Evolutionary conservation across 352 stramenopile species (phyloP), one percentile per base, ranked within the genome.

Genomic region (Phytophthora sp.): DNA sequence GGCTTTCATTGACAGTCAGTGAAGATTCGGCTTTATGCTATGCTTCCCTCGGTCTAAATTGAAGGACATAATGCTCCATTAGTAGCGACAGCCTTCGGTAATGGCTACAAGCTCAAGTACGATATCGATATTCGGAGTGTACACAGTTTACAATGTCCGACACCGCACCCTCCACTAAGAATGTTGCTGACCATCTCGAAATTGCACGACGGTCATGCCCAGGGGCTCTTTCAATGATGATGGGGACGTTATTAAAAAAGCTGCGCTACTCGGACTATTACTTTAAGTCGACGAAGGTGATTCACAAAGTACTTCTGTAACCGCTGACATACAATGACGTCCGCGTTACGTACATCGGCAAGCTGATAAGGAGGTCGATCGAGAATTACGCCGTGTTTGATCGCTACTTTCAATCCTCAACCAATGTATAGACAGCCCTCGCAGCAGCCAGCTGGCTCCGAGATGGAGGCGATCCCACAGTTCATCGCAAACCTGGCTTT

Each of bases 341-440:
- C n/a, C n/a, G n/a, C n/a, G n/a, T n/a, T n/a, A n/a, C n/a, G n/a
- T n/a, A n/a, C n/a, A 42, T 23, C 1, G 56, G 56, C 44, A 39
- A 42, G 16, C n/a, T 44, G 16, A 49, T 63, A 7, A 5, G 56
- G 7, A 11, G 45, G 1, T 56, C 33, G 23, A n/a, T 56, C 5
- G 16, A 56, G 5, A 56, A 51, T 4, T 30, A 52, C 16, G 45
- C 45, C 41, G 9, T n/a, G n/a, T n/a, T n/a, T n/a, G n/a, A n/a
- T n/a, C n/a, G n/a, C n/a, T n/a, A n/a, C n/a, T n/a, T n/a, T n/a
- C 36, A 59, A 26, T 59, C 51, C 27, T 24, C 26, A 50, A 1
- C n/a, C 2, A n/a, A n/a, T 30, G 24, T 29, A 12, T 59, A 36
- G 35, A 5, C 36, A 20, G 35, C 24, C 1, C 36, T 59, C 0